Evolutionary conservation across 495 filamentous ascomycete species (phyloP), one percentile per base, ranked within the genome.

Genomic region (Penicillium coffeae): DNA sequence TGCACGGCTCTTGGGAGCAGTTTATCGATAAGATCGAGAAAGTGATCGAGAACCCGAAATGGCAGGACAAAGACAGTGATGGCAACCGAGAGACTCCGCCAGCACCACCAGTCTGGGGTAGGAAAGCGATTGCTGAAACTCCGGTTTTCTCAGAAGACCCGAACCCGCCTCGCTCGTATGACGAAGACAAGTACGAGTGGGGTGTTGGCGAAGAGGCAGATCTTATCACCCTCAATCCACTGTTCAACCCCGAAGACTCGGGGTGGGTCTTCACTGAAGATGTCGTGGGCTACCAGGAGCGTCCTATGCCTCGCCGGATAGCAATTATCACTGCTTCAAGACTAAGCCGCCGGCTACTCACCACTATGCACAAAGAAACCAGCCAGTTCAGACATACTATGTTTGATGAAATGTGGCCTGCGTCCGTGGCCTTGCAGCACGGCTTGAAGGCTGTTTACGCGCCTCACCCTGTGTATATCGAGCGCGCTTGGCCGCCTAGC

Each of bases 201-300:
- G 86, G 86, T 25, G 76, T 85, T 13, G 81, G 75, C 41, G 85
- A 87, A 63, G 81, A 85, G 30, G 86, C 85, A n/a, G 86, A 89
- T 59, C 64, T 84, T 40, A 85, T 89, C 45, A 80, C 79, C 3
- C 65, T 86, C 19, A 70, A 77, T 3, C 84, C 85, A 1, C 81
- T 86, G 18, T 84, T 84, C 66, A 75, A 87, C 58, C 76, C 78
- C 3, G 66, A 70, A 35, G 69, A 77, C 50, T 83, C 81, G 22
- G 63, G 61, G n/a, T 86, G 83, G 80, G 63, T 76, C 19, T 73
- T 78, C 48, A 67, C 64, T 32, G 69, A 83, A 85, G 46, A 82
- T 77, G 70, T 25, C 20, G 16, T 14, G 9, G 20, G 20, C 15
- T 32, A 25, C 15, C 1, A 30, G 15, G 13, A 25, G 40, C 19